These are phyloP conservation scores for Akebia trifoliata DNA, from an alignment of 164 flowering plant genomes.

Conservation along the genomic window DNA sequence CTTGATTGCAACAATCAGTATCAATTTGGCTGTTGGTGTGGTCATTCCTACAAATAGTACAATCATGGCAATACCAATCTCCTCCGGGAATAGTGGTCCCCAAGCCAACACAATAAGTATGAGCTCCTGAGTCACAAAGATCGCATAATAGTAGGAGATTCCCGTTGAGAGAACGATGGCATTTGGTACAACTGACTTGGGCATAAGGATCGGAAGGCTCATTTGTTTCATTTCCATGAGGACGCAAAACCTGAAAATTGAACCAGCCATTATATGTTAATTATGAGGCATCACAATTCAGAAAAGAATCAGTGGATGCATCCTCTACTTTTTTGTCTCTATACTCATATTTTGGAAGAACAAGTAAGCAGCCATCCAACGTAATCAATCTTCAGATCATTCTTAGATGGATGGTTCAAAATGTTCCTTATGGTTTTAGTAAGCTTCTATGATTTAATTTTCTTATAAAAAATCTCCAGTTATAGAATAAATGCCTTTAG, in stretches of 20 bases:
- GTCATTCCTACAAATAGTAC: constrained; percentile 47
- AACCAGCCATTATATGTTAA: not conserved
- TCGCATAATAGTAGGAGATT: constrained; percentile 60
- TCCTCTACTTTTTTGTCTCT: too few relatives aligned
- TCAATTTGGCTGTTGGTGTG: constrained; percentile 24
- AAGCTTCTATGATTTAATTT: too few relatives aligned
- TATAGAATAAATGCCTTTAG: too few relatives aligned
- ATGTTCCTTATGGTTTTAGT: too few relatives aligned
- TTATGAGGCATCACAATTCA: not conserved
- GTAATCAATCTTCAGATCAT: too few relatives aligned
- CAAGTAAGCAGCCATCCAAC: too few relatives aligned
- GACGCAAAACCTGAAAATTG: constrained; percentile 40
- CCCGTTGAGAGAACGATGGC: constrained; percentile 43
- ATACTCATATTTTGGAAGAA: too few relatives aligned
- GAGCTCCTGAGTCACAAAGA: constrained; percentile 72
- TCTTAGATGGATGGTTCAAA: too few relatives aligned
- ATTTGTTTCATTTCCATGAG: constrained; percentile 32
- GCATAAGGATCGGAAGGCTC: constrained; percentile 50
- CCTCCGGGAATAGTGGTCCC: constrained; percentile 75
- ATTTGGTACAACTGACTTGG: constrained; percentile 36
- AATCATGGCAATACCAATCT: constrained; percentile 78
- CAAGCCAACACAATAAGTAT: constrained; percentile 78
- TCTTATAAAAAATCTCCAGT: too few relatives aligned
- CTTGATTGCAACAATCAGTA: constrained; percentile 8
- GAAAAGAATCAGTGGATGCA: not conserved